Evolutionary conservation across 495 filamentous ascomycete genomes (phyloP).

Genomic region (Xylaria grammica): DNA sequence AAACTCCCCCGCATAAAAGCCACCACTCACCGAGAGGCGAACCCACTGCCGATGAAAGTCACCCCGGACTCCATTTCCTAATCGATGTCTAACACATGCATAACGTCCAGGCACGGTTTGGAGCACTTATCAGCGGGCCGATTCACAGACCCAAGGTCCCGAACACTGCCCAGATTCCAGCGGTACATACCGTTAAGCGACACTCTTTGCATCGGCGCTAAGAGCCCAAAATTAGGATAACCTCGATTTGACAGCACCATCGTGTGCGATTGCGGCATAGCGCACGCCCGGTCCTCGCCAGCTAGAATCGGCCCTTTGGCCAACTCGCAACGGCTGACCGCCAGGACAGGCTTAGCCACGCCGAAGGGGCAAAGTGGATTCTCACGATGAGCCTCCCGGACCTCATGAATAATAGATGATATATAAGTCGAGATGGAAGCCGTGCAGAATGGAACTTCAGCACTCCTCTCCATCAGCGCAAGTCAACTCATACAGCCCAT

Average conservation of each 20-base stretch:
- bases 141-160: conserved; percentile 2
- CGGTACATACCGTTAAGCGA: background rate
- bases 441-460: conserved; percentile 25
- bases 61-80: conserved; percentile 22
- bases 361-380: conserved; percentile 15
- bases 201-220: background rate
- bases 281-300: background rate
- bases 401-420: background rate
- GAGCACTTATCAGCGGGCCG: conserved; percentile 7
- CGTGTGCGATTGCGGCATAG: background rate
- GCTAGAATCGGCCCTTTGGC: conserved; percentile 15
- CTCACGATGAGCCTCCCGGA: conserved; percentile 13
- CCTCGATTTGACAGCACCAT: background rate
- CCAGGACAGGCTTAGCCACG: background rate
- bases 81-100: conserved; percentile 10
- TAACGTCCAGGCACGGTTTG: background rate
- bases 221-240: background rate
- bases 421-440: conserved; percentile 32
- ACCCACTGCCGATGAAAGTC: background rate
- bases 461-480: conserved; percentile 31
- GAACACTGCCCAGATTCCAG: too few species aligned
- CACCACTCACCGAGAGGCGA: background rate
- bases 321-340: background rate
- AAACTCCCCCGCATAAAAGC: conserved; percentile 1
- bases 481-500: conserved; percentile 44